These are phyloP conservation scores for cucumber (Cucumis sativus) DNA, from an alignment of 306 rosid species.

Conservation along the genomic window DNA sequence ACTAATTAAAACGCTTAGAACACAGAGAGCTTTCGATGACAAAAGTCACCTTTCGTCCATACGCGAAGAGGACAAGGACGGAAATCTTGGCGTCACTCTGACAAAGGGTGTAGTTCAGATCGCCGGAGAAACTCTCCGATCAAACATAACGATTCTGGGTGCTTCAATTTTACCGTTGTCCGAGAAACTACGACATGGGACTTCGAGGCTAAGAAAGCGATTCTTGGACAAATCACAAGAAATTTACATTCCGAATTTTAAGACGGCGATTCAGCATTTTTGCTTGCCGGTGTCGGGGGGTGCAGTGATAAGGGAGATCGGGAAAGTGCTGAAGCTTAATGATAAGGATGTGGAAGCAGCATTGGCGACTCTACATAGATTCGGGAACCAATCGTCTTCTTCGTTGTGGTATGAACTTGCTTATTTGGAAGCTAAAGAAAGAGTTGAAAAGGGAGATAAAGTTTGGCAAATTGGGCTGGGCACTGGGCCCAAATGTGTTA, in stretches of 20 bases:
- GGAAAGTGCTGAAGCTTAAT: slow-evolving; percentile 50
- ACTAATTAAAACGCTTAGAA: slow-evolving; percentile 29
- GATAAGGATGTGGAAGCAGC: slow-evolving; percentile 58
- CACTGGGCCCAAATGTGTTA: slow-evolving; percentile 64
- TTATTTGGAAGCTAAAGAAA: slow-evolving; percentile 70
- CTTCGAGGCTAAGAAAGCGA: slow-evolving; percentile 20
- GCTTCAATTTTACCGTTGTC: slow-evolving; percentile 37
- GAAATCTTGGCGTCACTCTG: slow-evolving; percentile 62
- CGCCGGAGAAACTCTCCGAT: slow-evolving; percentile 47
- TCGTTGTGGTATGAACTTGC: slow-evolving; percentile 76
- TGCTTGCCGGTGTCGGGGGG: slow-evolving; percentile 62
- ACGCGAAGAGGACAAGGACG: slow-evolving; percentile 59
- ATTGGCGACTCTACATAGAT: slow-evolving; percentile 68
- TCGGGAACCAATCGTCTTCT: slow-evolving; percentile 75
- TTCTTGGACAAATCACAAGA: slow-evolving; percentile 25
- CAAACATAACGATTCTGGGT: slow-evolving; percentile 34
- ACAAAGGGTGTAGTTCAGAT: slow-evolving; percentile 32
- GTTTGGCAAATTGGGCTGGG: slow-evolving; percentile 78
- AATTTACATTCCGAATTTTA: slow-evolving; percentile 51
- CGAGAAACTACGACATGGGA: slow-evolving; percentile 32
- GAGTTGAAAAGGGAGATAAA: slow-evolving; percentile 39
- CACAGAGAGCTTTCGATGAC: slow-evolving; percentile 60
- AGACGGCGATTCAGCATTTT: slow-evolving; percentile 44
- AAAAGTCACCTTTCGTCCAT: slow-evolving; percentile 45
- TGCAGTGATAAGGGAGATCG: slow-evolving; percentile 43